phyloP scores from a whole-genome alignment of 345 rosid species.

The Raphanus sativus region DNA sequence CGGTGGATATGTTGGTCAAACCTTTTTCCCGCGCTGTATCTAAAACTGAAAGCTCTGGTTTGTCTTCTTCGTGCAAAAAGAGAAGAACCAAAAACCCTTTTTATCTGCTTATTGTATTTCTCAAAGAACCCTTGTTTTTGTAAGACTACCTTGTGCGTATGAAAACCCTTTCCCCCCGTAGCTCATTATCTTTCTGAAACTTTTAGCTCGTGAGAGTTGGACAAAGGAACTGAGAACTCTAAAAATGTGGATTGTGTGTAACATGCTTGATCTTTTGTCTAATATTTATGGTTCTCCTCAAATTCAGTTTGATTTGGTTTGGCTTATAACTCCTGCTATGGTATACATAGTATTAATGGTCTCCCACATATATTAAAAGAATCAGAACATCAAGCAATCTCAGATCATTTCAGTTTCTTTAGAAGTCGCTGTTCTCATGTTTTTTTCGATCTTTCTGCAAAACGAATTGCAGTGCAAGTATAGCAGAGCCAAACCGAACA shows the following conservation, averaged over 20 bases:
- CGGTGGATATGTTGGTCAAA: constrained; percentile 79
- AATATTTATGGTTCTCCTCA: not conserved
- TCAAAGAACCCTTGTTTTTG: constrained; percentile 28
- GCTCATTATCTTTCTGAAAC: too few relatives aligned
- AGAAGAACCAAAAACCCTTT: constrained; percentile 15
- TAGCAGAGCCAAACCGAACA: not conserved
- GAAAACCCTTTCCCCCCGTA: too few relatives aligned
- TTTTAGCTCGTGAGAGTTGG: constrained; percentile 10
- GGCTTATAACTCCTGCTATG: not conserved
- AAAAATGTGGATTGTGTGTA: constrained; percentile 26
- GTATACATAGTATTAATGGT: not conserved
- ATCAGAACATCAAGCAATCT: constrained; percentile 17
- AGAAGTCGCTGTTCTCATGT: too few relatives aligned
- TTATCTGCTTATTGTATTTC: constrained; percentile 28
- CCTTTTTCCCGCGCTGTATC: constrained; percentile 66
- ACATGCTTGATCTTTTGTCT: constrained; percentile 19
- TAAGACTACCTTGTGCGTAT: constrained; percentile 21
- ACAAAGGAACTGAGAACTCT: constrained; percentile 14
- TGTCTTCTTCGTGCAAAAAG: constrained; percentile 28
- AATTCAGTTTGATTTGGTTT: not conserved
- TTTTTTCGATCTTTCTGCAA: too few relatives aligned
- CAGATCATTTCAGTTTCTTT: constrained; percentile 24
- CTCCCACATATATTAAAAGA: constrained; percentile 10
- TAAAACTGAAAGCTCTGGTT: constrained; percentile 42
- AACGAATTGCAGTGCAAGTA: too few relatives aligned